phyloP scores from a whole-genome alignment of 306 rosid species.

The Sphenostylis stenocarpa region DNA sequence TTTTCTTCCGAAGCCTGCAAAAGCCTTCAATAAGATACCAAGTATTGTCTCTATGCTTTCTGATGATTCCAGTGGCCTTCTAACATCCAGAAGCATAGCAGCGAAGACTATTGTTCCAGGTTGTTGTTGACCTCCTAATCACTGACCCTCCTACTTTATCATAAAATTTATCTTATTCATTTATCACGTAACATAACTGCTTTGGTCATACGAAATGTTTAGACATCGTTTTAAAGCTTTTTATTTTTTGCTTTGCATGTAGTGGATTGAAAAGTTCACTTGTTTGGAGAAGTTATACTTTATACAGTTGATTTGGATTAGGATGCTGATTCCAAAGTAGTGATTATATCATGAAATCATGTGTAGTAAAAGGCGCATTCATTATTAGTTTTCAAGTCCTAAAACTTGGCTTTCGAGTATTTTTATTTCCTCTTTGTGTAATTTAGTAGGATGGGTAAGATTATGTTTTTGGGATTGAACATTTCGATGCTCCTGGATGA shows the following conservation, averaged over 20 bases:
- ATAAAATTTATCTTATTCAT: neutral
- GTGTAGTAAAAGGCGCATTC: neutral
- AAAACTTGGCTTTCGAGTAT: neutral
- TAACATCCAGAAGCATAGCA: conserved; percentile 44
- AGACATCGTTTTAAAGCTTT: neutral
- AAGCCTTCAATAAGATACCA: conserved; percentile 43
- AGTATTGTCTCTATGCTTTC: conserved; percentile 32
- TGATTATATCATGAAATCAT: neutral
- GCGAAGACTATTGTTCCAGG: conserved; percentile 54
- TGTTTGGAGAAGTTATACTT: neutral
- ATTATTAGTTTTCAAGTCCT: neutral
- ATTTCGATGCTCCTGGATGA: neutral
- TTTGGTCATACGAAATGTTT: neutral
- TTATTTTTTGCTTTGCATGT: too few relatives aligned
- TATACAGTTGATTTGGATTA: neutral
- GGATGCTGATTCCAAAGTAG: neutral
- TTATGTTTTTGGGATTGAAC: neutral
- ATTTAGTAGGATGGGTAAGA: neutral
- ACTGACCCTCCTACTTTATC: neutral
- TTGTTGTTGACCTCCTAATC: conserved; percentile 32
- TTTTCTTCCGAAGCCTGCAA: conserved; percentile 51
- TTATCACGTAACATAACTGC: neutral
- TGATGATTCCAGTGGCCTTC: conserved; percentile 45
- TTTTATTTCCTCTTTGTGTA: neutral
- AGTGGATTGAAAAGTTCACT: too few relatives aligned